Percentiles rank a stretch among this genome's conserved stretches.
phyloP scores from a whole-genome alignment of 768 basidiomycete species.

The Pleurotus cornucopiae region DNA sequence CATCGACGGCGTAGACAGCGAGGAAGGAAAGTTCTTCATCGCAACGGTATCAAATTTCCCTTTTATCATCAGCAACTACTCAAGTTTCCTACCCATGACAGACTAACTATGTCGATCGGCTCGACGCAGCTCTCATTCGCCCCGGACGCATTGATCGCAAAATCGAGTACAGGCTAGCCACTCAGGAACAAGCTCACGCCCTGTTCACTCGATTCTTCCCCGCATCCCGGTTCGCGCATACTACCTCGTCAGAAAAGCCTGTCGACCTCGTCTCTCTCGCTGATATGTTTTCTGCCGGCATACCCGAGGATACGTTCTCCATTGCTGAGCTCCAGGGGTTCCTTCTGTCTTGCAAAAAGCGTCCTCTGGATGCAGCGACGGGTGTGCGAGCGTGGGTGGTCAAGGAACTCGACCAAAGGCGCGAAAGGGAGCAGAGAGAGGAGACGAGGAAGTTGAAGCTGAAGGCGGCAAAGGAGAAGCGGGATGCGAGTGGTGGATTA shows the following conservation, averaged over 20 bases:
- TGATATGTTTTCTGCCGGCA: slow-evolving; percentile 21
- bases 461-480: slow-evolving; percentile 18
- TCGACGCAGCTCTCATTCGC: slow-evolving; percentile 52
- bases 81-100: slow-evolving; percentile 13
- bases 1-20: slow-evolving; percentile 56
- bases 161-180: slow-evolving; percentile 46
- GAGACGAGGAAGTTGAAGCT: slow-evolving; percentile 18
- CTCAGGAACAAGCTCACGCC: slow-evolving; percentile 37
- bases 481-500: background rate
- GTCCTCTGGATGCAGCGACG: slow-evolving; percentile 16
- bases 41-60: slow-evolving; percentile 88
- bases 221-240: background rate
- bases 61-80: slow-evolving; percentile 55
- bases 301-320: slow-evolving; percentile 33
- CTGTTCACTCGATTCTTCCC: slow-evolving; percentile 49
- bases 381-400: slow-evolving; percentile 26
- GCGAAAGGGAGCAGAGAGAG: slow-evolving; percentile 17
- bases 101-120: slow-evolving; percentile 52
- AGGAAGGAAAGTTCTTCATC: slow-evolving; percentile 60
- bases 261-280: slow-evolving; percentile 13
- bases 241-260: background rate
- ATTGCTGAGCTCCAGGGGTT: slow-evolving; percentile 44
- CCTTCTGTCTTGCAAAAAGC: slow-evolving; percentile 25
- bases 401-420: slow-evolving; percentile 13
- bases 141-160: slow-evolving; percentile 56